A percentile compares a stretch with the other conserved stretches of the same genome.
phyloP scores from a whole-genome alignment of 2,329 filamentous ascomycete species.

The Fusarium musae region DNA sequence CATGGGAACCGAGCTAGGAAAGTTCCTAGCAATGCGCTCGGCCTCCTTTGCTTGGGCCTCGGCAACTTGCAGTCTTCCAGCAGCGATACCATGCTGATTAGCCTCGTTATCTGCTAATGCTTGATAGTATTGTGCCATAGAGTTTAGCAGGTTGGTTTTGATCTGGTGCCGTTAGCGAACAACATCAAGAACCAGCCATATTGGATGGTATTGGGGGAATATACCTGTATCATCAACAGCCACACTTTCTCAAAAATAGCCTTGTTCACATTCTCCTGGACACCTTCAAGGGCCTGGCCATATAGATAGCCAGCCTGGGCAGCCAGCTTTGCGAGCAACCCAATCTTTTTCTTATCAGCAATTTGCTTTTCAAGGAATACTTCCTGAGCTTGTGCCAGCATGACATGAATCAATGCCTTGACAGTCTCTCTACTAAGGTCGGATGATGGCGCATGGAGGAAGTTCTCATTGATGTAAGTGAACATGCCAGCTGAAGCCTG shows the following conservation, averaged over 20 bases:
- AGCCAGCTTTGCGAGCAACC: conserved; percentile 89
- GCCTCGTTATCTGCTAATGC: conserved; percentile 90
- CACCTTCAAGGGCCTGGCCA: conserved; percentile 85
- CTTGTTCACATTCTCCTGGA: conserved; percentile 91
- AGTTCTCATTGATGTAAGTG: conserved; percentile 99
- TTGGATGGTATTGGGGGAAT: background rate
- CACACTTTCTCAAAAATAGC: conserved; percentile 95
- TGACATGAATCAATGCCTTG: conserved; percentile 91
- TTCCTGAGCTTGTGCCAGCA: conserved; percentile 95
- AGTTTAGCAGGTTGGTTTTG: conserved; percentile 85
- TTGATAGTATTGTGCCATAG: conserved; percentile 93
- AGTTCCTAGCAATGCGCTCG: conserved; percentile 77
- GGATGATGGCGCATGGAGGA: conserved; percentile 95
- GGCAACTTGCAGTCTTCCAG: conserved; percentile 83
- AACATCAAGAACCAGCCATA: background rate
- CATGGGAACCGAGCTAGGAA: conserved; percentile 81
- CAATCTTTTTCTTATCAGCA: conserved; percentile 90
- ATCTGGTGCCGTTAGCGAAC: conserved; percentile 56
- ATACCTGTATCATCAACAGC: conserved; percentile 82
- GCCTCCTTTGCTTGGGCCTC: conserved; percentile 84
- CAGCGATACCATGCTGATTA: conserved; percentile 85
- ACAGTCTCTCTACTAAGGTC: conserved; percentile 96
- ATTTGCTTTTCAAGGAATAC: conserved; percentile 98
- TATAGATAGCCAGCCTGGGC: conserved; percentile 92
- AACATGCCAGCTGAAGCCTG: conserved; percentile 99